These are phyloP conservation scores for Lachnellula subtilissima DNA, from an alignment of 2,329 filamentous ascomycete genomes.

Conservation along the genomic window DNA sequence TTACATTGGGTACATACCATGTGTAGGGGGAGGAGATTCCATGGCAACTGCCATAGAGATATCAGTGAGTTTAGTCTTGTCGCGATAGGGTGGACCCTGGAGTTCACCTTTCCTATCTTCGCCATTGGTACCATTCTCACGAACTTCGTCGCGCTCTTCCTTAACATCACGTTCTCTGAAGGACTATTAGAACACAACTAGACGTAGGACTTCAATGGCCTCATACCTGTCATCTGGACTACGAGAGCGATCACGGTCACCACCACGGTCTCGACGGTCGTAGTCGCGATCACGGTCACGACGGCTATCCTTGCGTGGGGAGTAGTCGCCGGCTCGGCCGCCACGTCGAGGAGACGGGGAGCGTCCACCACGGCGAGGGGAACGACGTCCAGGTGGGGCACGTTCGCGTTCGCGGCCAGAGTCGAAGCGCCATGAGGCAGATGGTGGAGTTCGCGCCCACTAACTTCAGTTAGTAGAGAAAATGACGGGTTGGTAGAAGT, in stretches of 20 bases:
- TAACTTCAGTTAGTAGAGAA: constrained; percentile 37
- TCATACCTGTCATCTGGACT: constrained; percentile 59
- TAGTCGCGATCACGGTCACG: constrained; percentile 75
- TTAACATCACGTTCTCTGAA: constrained; percentile 42
- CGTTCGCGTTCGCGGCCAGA: constrained; percentile 75
- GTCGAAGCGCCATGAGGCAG: constrained; percentile 97
- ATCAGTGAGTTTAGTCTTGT: constrained; percentile 24
- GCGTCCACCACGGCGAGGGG: constrained; percentile 62
- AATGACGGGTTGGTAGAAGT: neutral
- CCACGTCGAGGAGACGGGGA: constrained; percentile 75
- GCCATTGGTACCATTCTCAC: constrained; percentile 74
- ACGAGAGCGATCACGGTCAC: constrained; percentile 59
- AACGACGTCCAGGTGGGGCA: constrained; percentile 43
- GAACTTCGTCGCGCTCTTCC: constrained; percentile 62
- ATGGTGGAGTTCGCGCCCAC: constrained; percentile 98
- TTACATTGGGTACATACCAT: neutral
- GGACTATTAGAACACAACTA: neutral
- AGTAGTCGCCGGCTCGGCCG: constrained; percentile 64
- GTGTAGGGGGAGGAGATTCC: constrained; percentile 67
- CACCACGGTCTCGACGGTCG: constrained; percentile 62
- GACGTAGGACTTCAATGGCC: neutral
- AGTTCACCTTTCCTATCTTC: constrained; percentile 84
- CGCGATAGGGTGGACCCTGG: constrained; percentile 12
- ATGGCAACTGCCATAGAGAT: constrained; percentile 42
- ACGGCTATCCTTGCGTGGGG: constrained; percentile 83